A percentile compares a stretch with the other conserved stretches of the same genome.
These are phyloP conservation scores for Cymodocea nodosa DNA, from an alignment of 116 monocot species.

Conservation along the genomic window DNA sequence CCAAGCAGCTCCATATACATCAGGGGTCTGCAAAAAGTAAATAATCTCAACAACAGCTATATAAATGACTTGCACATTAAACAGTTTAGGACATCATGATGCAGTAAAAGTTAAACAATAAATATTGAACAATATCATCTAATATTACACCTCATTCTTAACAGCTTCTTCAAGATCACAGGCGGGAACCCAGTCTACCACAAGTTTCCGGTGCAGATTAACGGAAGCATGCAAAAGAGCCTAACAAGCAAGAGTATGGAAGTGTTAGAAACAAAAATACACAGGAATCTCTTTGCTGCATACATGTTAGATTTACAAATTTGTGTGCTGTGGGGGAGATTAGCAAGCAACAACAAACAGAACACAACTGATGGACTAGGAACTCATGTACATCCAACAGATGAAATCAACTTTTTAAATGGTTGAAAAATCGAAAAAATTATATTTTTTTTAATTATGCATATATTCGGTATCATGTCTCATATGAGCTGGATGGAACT, in stretches of 20 bases:
- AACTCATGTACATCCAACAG: no score
- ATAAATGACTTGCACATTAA: conserved; percentile 13
- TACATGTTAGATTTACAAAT: no score
- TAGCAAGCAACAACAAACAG: no score
- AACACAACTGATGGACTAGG: no score
- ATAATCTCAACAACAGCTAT: no score
- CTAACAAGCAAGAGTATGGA: conserved; percentile 18
- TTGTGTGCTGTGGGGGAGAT: no score
- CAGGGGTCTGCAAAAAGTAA: conserved; percentile 51
- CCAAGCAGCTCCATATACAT: conserved; percentile 61
- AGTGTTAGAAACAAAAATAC: background rate
- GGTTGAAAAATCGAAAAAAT: no score
- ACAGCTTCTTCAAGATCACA: conserved; percentile 64
- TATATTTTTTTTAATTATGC: no score
- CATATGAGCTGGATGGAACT: no score
- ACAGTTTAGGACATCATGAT: no score
- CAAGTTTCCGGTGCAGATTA: conserved; percentile 41
- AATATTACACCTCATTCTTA: conserved; percentile 32
- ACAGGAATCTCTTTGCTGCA: background rate
- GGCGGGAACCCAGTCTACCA: conserved; percentile 69
- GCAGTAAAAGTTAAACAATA: background rate
- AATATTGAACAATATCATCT: background rate
- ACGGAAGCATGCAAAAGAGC: conserved; percentile 90
- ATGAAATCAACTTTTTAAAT: no score
- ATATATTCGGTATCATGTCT: no score